A percentile compares a stretch with the other conserved stretches of the same genome.
Conservation (phyloP, 169 alveolate genomes). For the Perkinsus olseni region DNA sequence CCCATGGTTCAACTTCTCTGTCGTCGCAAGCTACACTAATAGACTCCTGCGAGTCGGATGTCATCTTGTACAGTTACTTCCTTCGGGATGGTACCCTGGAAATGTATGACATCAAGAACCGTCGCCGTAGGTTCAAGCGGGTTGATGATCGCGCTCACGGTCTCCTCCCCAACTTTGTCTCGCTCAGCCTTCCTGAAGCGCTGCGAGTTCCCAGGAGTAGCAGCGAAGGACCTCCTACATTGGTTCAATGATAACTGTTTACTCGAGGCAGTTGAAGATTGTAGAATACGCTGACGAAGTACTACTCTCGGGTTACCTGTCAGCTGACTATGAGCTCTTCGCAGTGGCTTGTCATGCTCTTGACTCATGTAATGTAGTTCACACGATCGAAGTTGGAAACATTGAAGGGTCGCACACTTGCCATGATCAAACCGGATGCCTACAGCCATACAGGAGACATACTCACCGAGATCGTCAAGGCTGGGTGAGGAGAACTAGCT, state of each 20-base stretch:
- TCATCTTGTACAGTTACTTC: slow-evolving; percentile 27
- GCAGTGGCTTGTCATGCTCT: background rate
- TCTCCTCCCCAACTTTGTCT: background rate
- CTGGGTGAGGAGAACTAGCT: background rate
- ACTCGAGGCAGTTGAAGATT: slow-evolving; percentile 61
- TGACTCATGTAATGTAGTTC: slow-evolving; percentile 5
- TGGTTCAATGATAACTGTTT: slow-evolving; percentile 60
- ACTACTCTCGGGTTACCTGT: background rate
- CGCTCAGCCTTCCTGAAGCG: slow-evolving; percentile 52
- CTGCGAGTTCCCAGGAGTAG: slow-evolving; percentile 47
- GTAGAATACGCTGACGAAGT: slow-evolving; percentile 60
- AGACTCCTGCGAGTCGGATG: background rate
- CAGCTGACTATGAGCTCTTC: background rate
- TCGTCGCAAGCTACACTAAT: background rate
- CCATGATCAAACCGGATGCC: slow-evolving; percentile 73
- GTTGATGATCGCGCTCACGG: no score
- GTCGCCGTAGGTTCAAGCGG: slow-evolving; percentile 19
- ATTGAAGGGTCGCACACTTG: slow-evolving; percentile 53
- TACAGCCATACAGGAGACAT: slow-evolving; percentile 66
- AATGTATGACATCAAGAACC: slow-evolving; percentile 64
- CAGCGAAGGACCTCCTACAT: slow-evolving; percentile 45
- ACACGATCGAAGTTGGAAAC: slow-evolving; percentile 53
- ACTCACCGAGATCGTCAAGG: slow-evolving; percentile 15
- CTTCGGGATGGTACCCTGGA: slow-evolving; percentile 60
- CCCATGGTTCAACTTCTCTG: background rate